Evolutionary conservation across 1,284 basidiomycete genomes (phyloP).

Genomic region (Cystobasidium slooffiae): DNA sequence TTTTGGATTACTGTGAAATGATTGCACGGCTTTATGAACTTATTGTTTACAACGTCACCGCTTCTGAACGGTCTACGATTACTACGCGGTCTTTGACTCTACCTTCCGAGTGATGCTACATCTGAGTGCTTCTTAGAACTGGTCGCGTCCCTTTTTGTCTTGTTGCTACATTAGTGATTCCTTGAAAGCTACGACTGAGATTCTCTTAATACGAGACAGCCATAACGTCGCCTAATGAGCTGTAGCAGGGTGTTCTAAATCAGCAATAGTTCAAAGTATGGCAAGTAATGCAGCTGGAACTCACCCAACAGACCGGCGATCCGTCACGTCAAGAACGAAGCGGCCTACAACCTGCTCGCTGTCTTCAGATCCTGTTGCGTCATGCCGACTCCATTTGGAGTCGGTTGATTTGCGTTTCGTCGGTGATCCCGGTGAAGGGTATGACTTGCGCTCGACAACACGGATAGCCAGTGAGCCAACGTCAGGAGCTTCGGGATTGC

Average conservation of each 20-base stretch:
- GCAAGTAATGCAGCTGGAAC: not conserved
- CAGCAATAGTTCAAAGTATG: not conserved
- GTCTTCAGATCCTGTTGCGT: conserved; percentile 22
- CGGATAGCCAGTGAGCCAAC: conserved; percentile 26
- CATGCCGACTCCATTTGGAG: conserved; percentile 31
- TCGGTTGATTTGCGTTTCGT: conserved; percentile 18
- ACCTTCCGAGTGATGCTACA: conserved; percentile 8
- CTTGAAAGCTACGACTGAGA: not conserved
- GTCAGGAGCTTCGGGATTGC: conserved; percentile 38
- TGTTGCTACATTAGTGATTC: conserved; percentile 1
- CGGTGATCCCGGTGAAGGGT: conserved; percentile 31
- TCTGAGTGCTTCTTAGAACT: not conserved
- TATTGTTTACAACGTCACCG: not conserved
- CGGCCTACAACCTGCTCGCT: conserved; percentile 43
- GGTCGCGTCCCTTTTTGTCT: not conserved
- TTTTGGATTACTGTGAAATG: conserved; percentile 7
- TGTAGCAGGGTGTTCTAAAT: not conserved
- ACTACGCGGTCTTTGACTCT: not conserved
- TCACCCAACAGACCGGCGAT: conserved; percentile 39
- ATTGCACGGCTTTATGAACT: not conserved
- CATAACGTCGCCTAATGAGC: conserved; percentile 32
- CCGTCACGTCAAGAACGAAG: conserved; percentile 41
- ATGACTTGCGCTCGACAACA: conserved; percentile 30
- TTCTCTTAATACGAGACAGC: conserved; percentile 27
- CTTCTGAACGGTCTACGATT: conserved; percentile 9